Conservation (phyloP, 2,329 filamentous ascomycete species). For the Diplodia seriata region DNA sequence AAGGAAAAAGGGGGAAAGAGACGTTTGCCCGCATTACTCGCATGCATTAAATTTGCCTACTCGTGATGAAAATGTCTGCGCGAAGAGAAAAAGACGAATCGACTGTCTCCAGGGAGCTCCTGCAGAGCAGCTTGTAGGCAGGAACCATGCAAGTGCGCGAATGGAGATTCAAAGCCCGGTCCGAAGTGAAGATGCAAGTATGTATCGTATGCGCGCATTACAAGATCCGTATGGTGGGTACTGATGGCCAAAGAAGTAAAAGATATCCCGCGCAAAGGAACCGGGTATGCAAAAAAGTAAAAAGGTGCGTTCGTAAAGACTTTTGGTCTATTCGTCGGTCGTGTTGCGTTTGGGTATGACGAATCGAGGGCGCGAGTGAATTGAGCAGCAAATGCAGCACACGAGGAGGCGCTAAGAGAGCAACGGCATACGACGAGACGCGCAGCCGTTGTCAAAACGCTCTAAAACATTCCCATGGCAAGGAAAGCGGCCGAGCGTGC, state of each 20-base stretch:
- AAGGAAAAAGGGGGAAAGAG: neutral
- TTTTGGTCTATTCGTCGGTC: conserved; percentile 12
- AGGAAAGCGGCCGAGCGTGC: conserved; percentile 28
- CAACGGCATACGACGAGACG: conserved; percentile 8
- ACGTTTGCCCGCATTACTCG: conserved; percentile 3
- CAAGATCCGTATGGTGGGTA: conserved; percentile 22
- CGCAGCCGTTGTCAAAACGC: conserved; percentile 21
- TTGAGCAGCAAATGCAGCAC: conserved; percentile 5
- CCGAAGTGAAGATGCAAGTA: conserved; percentile 23
- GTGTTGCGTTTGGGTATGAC: conserved; percentile 12
- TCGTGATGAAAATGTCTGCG: conserved; percentile 8
- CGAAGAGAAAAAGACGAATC: conserved; percentile 2
- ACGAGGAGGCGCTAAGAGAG: conserved; percentile 2
- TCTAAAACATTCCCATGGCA: conserved; percentile 28
- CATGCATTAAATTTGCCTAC: conserved; percentile 25
- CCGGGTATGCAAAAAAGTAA: conserved; percentile 7
- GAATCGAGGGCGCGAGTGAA: neutral
- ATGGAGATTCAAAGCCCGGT: conserved; percentile 10
- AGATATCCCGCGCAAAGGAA: conserved; percentile 8
- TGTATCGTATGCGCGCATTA: conserved; percentile 27
- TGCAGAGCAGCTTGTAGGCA: conserved; percentile 1
- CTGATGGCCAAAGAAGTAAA: conserved; percentile 13
- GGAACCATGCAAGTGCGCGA: neutral
- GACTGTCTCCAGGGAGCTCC: conserved; percentile 6
- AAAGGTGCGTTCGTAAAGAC: conserved; percentile 7